A percentile compares a stretch with the other conserved stretches of the same genome.
Conservation (phyloP, 2,329 filamentous ascomycete species). For the Exophiala xenobiotica region DNA sequence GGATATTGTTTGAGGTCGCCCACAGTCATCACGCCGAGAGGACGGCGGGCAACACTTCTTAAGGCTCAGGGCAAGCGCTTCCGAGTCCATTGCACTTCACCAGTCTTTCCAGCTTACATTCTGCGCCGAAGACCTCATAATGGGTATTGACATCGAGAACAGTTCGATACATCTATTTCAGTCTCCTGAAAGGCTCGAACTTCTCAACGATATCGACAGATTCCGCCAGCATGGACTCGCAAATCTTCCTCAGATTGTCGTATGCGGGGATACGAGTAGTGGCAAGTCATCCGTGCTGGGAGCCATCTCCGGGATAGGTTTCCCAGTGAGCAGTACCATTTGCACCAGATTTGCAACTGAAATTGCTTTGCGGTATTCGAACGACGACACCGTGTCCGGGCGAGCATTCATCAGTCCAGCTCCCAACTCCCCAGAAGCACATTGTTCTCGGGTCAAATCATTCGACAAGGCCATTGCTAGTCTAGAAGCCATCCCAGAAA, state of each 20-base stretch:
- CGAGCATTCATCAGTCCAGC: slow-evolving; percentile 31
- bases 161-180: slow-evolving; percentile 15
- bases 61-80: too few species aligned
- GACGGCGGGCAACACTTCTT: too few species aligned
- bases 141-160: slow-evolving; percentile 16
- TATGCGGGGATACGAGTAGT: slow-evolving; percentile 64
- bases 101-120: too few species aligned
- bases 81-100: too few species aligned
- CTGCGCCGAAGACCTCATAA: too few species aligned
- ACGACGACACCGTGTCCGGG: slow-evolving; percentile 22
- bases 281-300: slow-evolving; percentile 63
- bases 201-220: slow-evolving; percentile 59
- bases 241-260: slow-evolving; percentile 59
- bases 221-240: slow-evolving; percentile 52
- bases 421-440: slow-evolving; percentile 24
- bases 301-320: slow-evolving; percentile 62
- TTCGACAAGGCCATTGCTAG: slow-evolving; percentile 29
- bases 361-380: slow-evolving; percentile 50
- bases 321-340: slow-evolving; percentile 59
- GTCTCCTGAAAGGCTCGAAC: slow-evolving; percentile 52
- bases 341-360: slow-evolving; percentile 65
- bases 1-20: too few species aligned
- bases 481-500: slow-evolving; percentile 29
- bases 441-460: slow-evolving; percentile 24
- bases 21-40: too few species aligned